A percentile compares a stretch with the other conserved stretches of the same genome.
phyloP scores from a whole-genome alignment of 2,329 filamentous ascomycete genomes.

The Aspergillus sp. region DNA sequence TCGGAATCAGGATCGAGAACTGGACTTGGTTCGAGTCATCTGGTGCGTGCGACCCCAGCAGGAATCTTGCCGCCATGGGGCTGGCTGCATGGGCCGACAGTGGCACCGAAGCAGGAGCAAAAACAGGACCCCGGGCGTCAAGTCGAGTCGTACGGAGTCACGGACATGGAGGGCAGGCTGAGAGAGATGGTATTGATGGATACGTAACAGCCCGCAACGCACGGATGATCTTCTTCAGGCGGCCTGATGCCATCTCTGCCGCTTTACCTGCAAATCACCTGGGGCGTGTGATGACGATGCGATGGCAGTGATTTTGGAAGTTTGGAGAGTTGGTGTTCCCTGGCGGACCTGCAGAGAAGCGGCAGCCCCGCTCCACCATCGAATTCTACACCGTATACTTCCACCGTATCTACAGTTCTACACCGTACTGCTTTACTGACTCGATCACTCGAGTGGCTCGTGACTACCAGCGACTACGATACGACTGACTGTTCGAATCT shows the following conservation, averaged over 20 bases:
- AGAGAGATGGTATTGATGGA: background rate
- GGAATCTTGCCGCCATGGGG: background rate
- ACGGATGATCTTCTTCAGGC: constrained; percentile 6
- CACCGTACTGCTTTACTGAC: too few species aligned
- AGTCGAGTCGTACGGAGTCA: background rate
- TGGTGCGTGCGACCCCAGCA: background rate
- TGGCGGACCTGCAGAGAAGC: background rate
- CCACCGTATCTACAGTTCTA: too few species aligned
- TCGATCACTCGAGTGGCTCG: too few species aligned
- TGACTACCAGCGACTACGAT: too few species aligned
- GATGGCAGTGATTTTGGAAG: background rate
- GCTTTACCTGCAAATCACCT: background rate
- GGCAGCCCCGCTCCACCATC: background rate
- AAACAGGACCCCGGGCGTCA: constrained; percentile 1
- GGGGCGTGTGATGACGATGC: too few species aligned
- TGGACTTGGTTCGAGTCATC: constrained; percentile 2
- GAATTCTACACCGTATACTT: background rate
- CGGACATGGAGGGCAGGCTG: background rate
- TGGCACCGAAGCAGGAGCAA: background rate
- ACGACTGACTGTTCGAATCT: background rate
- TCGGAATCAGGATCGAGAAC: too few species aligned
- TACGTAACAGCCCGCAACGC: background rate
- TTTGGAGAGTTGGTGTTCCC: background rate
- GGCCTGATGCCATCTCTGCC: background rate
- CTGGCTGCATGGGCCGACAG: background rate